Evolutionary conservation across 2,329 filamentous ascomycete genomes (phyloP).

Genomic region (Aspergillus sp.): DNA sequence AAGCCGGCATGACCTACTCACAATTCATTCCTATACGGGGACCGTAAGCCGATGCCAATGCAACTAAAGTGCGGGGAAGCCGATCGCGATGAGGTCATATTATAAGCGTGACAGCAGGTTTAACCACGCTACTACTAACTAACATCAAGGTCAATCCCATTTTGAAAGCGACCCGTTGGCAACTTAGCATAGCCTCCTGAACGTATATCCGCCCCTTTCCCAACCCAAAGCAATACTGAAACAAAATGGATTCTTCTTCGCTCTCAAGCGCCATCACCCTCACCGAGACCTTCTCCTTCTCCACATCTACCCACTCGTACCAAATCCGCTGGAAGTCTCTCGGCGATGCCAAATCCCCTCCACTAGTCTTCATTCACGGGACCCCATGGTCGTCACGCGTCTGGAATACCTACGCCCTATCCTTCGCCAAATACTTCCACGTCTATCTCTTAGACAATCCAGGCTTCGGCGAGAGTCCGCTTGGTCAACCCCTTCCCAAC

Average conservation of each 20-base stretch:
- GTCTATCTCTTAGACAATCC: constrained; percentile 50
- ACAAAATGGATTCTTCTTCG: not conserved
- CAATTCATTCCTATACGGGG: too few relatives aligned
- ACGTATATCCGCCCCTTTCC: too few relatives aligned
- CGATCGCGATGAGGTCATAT: too few relatives aligned
- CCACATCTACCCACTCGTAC: constrained; percentile 27
- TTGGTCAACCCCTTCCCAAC: constrained; percentile 15
- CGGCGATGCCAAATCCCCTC: constrained; percentile 28
- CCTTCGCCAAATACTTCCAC: constrained; percentile 36
- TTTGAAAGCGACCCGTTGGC: too few relatives aligned
- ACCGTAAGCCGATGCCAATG: too few relatives aligned
- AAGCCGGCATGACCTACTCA: too few relatives aligned
- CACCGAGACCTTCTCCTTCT: constrained; percentile 29
- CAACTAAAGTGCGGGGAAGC: too few relatives aligned
- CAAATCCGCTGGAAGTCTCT: constrained; percentile 35
- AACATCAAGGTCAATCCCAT: too few relatives aligned
- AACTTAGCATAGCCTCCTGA: too few relatives aligned
- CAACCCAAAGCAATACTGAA: not conserved
- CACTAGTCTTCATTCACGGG: constrained; percentile 48
- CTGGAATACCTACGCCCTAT: constrained; percentile 37
- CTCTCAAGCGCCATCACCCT: not conserved
- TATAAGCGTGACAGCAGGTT: too few relatives aligned
- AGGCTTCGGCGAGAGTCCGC: constrained; percentile 44
- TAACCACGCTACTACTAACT: too few relatives aligned
- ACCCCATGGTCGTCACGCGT: constrained; percentile 49